phyloP scores from a whole-genome alignment of 1,284 basidiomycete species.

The Pholiota adiposa region DNA sequence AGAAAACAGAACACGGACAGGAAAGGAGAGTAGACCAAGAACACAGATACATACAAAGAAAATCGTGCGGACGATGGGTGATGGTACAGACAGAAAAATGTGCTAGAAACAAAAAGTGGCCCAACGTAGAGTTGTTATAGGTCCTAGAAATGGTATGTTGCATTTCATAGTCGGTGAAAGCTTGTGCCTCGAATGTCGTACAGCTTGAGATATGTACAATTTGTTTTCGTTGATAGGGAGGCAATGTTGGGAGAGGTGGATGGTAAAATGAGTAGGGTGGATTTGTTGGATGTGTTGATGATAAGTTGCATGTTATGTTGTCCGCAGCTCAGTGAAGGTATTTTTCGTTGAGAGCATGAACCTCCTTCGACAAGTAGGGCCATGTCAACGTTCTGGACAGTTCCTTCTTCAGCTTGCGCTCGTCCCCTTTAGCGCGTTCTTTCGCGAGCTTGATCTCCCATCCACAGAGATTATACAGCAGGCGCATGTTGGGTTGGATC shows the following conservation, averaged over 20 bases:
- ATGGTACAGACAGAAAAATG: constrained; percentile 9
- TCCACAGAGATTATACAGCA: constrained; percentile 91
- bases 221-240: neutral
- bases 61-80: constrained; percentile 7
- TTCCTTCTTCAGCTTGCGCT: constrained; percentile 53
- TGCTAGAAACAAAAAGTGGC: constrained; percentile 2
- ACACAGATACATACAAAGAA: constrained; percentile 9
- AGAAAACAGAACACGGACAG: neutral
- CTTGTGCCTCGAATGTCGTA: neutral
- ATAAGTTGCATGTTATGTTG: too few species aligned
- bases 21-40: neutral
- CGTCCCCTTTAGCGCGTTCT: constrained; percentile 56
- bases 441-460: constrained; percentile 89
- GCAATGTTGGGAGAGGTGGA: neutral
- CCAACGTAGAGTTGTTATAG: constrained; percentile 2
- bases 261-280: neutral
- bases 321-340: constrained; percentile 52
- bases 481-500: constrained; percentile 93
- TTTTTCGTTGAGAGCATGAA: constrained; percentile 81
- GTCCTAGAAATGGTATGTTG: constrained; percentile 3
- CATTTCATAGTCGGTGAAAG: neutral
- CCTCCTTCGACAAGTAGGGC: constrained; percentile 81
- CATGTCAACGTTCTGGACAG: constrained; percentile 70
- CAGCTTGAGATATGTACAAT: neutral
- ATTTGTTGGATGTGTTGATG: neutral